These are phyloP conservation scores for Podospora conica DNA, from an alignment of 495 filamentous ascomycete species.

Conservation along the genomic window DNA sequence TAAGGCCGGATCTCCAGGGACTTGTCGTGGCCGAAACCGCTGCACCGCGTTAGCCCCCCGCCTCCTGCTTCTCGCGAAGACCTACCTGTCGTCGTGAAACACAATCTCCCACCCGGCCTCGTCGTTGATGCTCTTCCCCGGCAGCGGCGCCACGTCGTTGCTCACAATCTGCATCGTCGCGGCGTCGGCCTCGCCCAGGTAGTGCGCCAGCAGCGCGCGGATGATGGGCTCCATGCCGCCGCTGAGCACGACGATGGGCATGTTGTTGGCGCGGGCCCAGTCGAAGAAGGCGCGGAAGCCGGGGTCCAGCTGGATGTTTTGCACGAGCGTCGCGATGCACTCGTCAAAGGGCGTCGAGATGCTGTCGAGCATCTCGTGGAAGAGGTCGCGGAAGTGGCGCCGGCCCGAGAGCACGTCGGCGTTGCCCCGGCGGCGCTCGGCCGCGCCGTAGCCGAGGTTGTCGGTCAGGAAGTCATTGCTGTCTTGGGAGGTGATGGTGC, in stretches of 20 bases:
- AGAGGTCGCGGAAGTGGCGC: constrained; percentile 72
- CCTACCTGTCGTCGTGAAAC: constrained; percentile 78
- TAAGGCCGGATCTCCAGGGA: constrained; percentile 80
- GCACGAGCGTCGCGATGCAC: constrained; percentile 66
- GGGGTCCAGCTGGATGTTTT: constrained; percentile 84
- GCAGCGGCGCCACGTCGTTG: constrained; percentile 64
- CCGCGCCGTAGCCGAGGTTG: constrained; percentile 74
- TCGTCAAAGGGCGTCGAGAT: constrained; percentile 69
- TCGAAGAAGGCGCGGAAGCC: constrained; percentile 78
- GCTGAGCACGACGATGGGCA: constrained; percentile 86
- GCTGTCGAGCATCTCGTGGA: constrained; percentile 81
- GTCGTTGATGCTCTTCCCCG: constrained; percentile 64
- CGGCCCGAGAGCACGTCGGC: constrained; percentile 61
- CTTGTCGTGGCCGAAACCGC: constrained; percentile 91
- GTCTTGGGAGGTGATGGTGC: constrained; percentile 85
- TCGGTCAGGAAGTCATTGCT: constrained; percentile 96
- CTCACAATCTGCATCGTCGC: constrained; percentile 76
- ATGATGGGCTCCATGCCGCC: constrained; percentile 92
- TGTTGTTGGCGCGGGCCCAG: constrained; percentile 72
- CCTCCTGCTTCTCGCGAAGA: not conserved
- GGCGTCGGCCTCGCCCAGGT: constrained; percentile 66
- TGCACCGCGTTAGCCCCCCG: constrained; percentile 25
- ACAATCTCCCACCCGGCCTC: constrained; percentile 79
- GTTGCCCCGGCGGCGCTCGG: constrained; percentile 60
- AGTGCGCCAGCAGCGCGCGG: constrained; percentile 66